phyloP scores from a whole-genome alignment of 176 grass and related monocot species.

The Avena insularis region DNA sequence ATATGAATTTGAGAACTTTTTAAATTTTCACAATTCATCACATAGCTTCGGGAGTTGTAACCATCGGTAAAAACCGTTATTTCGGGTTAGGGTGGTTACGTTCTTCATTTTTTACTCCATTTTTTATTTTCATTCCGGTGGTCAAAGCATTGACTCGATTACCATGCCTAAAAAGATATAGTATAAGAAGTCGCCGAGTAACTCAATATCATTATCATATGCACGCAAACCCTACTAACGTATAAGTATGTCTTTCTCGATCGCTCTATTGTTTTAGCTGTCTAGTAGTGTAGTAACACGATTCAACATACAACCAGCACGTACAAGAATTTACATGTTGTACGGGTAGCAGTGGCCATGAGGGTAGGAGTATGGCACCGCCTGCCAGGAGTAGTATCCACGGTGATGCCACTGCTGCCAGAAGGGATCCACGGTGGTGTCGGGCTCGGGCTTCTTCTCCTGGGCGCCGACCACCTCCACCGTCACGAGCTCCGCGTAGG shows the following conservation, averaged over 20 bases:
- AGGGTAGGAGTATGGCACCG: neutral
- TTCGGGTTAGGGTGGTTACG: no score
- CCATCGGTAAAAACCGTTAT: no score
- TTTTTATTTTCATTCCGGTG: neutral
- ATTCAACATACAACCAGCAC: neutral
- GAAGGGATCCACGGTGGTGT: neutral
- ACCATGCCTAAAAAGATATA: neutral
- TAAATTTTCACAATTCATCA: no score
- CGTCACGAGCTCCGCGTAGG: conserved; percentile 32
- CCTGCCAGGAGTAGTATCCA: neutral
- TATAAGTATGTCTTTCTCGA: neutral
- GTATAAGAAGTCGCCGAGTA: no score
- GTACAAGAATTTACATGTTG: neutral
- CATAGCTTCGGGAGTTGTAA: no score
- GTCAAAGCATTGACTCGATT: neutral
- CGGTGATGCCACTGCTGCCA: conserved; percentile 12
- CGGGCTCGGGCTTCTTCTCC: neutral
- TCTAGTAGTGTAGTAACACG: neutral
- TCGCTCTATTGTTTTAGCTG: neutral
- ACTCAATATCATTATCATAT: neutral
- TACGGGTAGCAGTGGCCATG: neutral
- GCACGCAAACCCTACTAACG: neutral
- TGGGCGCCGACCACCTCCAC: conserved; percentile 35
- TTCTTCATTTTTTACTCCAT: no score
- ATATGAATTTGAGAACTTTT: no score